phyloP scores from a whole-genome alignment of 2,329 filamentous ascomycete genomes.

The Xylariomycetidae sp. region DNA sequence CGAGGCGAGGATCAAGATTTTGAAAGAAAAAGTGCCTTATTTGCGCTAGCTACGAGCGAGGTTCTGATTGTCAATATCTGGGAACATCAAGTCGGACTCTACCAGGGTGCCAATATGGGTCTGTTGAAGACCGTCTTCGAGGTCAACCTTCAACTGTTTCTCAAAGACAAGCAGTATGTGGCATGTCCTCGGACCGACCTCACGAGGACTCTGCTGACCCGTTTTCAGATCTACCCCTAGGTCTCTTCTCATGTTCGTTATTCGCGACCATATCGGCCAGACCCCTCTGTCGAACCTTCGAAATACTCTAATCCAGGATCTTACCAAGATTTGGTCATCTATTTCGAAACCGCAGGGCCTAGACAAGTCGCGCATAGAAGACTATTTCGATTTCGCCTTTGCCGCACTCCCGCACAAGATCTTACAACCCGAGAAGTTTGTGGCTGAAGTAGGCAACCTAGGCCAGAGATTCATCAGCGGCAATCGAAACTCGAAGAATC shows the following conservation, averaged over 20 bases:
- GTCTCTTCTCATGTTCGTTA: slow-evolving; percentile 96
- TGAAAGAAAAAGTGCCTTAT: slow-evolving; percentile 95
- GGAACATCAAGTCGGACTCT: slow-evolving; percentile 97
- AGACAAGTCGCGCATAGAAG: slow-evolving; percentile 83
- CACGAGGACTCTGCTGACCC: slow-evolving; percentile 8
- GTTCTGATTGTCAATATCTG: slow-evolving; percentile 98
- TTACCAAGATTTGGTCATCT: slow-evolving; percentile 86
- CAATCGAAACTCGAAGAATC: slow-evolving; percentile 63
- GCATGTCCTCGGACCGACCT: background rate
- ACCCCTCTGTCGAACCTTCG: slow-evolving; percentile 88
- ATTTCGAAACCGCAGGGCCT: slow-evolving; percentile 88
- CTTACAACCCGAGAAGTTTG: slow-evolving; percentile 87
- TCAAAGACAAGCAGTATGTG: slow-evolving; percentile 86
- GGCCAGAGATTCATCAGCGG: slow-evolving; percentile 79
- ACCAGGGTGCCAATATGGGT: slow-evolving; percentile 98
- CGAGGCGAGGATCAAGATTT: slow-evolving; percentile 98
- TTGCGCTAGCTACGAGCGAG: slow-evolving; percentile 94
- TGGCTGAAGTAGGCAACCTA: slow-evolving; percentile 72
- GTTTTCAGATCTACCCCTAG: slow-evolving; percentile 69
- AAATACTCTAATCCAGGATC: slow-evolving; percentile 83
- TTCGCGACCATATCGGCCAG: slow-evolving; percentile 90
- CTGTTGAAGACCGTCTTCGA: slow-evolving; percentile 98
- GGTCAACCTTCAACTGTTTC: slow-evolving; percentile 93
- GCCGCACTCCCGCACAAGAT: slow-evolving; percentile 95
- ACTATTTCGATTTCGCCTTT: slow-evolving; percentile 99